Evolutionary conservation across 1,139 yeast genomes (phyloP).

Genomic region (Meyerozyma carpophila): DNA sequence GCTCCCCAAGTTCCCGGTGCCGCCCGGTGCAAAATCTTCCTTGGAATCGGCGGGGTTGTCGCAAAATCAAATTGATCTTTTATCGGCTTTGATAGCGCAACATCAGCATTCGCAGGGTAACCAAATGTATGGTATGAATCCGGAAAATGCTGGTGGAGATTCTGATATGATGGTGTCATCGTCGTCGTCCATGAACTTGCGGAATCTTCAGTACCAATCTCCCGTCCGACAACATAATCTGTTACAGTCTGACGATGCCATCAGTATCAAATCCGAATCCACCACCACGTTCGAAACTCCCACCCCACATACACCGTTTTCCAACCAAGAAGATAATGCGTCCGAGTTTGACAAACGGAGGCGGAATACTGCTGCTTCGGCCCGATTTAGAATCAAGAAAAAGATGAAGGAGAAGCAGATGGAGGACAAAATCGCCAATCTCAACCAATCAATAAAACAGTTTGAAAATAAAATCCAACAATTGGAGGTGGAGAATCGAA

Average conservation of each 20-base stretch:
- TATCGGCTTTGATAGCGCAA: slow-evolving; percentile 68
- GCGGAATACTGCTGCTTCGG: slow-evolving; percentile 77
- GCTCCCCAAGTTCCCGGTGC: slow-evolving; percentile 61
- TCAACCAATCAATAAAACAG: slow-evolving; percentile 54
- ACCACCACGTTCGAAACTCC: slow-evolving; percentile 1
- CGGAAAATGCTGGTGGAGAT: no score
- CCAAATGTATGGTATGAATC: no score
- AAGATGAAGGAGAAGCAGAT: slow-evolving; percentile 80
- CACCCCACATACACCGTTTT: not conserved
- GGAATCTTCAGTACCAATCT: slow-evolving; percentile 3
- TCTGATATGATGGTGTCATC: not conserved
- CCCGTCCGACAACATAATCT: slow-evolving; percentile 23
- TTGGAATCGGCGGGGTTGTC: slow-evolving; percentile 60
- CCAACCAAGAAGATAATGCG: slow-evolving; percentile 6
- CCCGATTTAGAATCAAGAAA: slow-evolving; percentile 75
- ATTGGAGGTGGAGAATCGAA: slow-evolving; percentile 52
- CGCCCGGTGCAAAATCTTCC: slow-evolving; percentile 64
- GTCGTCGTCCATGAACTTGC: not conserved
- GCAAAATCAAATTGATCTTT: slow-evolving; percentile 63
- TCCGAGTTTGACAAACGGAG: slow-evolving; percentile 61
- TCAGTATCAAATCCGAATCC: not conserved
- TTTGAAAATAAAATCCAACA: slow-evolving; percentile 58
- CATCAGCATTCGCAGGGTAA: slow-evolving; percentile 35
- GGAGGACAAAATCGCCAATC: slow-evolving; percentile 60
- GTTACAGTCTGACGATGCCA: slow-evolving; percentile 2